phyloP scores from a whole-genome alignment of 176 grass and related monocot genomes.

The Otatea glauca region DNA sequence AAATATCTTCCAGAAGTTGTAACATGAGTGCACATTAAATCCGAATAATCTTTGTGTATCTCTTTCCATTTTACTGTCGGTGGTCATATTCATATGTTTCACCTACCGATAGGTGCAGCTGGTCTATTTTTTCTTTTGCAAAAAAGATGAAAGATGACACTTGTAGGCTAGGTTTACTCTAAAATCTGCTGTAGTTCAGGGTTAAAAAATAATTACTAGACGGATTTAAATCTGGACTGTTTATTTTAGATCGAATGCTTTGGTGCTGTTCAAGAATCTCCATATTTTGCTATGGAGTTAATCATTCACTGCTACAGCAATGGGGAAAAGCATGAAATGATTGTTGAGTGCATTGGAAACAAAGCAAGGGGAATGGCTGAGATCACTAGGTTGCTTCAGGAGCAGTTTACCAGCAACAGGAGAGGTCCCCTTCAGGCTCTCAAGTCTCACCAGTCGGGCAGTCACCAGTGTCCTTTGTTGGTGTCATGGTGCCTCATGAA shows the following conservation, averaged over 20 bases:
- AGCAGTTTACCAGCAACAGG: conserved; percentile 49
- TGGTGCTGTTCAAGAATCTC: background rate
- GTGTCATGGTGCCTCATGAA: conserved; percentile 29
- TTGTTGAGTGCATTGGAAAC: conserved; percentile 88
- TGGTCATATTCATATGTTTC: conserved; percentile 33
- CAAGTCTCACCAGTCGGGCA: conserved; percentile 37
- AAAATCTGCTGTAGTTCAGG: background rate
- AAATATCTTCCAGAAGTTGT: conserved; percentile 33
- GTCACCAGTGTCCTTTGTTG: conserved; percentile 38
- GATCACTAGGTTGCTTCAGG: conserved; percentile 60
- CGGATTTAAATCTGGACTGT: background rate
- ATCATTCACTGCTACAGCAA: conserved; percentile 19
- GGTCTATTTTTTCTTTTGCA: background rate
- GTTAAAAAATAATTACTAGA: background rate
- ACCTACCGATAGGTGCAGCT: conserved; percentile 33
- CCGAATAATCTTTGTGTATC: background rate
- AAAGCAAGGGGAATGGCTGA: conserved; percentile 64
- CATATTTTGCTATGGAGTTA: background rate
- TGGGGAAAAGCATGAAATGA: conserved; percentile 64
- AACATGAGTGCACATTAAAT: background rate
- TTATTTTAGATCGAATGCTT: background rate
- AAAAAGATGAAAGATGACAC: background rate
- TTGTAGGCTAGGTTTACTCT: background rate
- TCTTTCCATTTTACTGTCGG: conserved; percentile 6
- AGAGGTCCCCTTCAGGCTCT: conserved; percentile 50